These are phyloP conservation scores for Aphanomyces astaci DNA, from an alignment of 352 stramenopile genomes.

Conservation along the genomic window DNA sequence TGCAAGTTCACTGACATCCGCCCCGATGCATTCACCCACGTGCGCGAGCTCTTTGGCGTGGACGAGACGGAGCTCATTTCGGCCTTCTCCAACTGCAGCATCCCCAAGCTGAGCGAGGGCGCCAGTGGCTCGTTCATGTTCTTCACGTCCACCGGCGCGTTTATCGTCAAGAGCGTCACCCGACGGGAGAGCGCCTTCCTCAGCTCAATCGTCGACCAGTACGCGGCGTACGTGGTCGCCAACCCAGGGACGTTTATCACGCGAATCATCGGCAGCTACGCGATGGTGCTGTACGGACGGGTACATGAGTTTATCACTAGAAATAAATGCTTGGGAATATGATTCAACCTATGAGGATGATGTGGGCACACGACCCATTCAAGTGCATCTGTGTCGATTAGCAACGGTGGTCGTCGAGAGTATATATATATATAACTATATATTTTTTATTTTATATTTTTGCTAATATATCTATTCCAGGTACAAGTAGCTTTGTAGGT, in stretches of 20 bases:
- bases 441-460: too few relatives aligned
- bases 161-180: conserved; percentile 74
- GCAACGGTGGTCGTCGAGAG: too few relatives aligned
- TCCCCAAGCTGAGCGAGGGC: conserved; percentile 69
- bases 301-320: too few relatives aligned
- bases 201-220: conserved; percentile 53
- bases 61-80: conserved; percentile 41
- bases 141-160: conserved; percentile 64
- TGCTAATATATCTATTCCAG: too few relatives aligned
- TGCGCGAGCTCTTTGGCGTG: conserved; percentile 52
- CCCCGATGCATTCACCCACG: conserved; percentile 39
- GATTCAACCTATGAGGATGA: too few relatives aligned
- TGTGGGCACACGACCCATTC: too few relatives aligned
- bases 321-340: too few relatives aligned
- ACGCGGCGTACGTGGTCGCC: conserved; percentile 48
- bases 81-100: conserved; percentile 56
- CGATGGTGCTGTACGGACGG: conserved; percentile 61
- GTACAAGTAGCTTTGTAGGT: too few relatives aligned
- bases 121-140: conserved; percentile 79
- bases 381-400: too few relatives aligned
- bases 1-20: conserved; percentile 62
- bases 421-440: too few relatives aligned
- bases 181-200: conserved; percentile 52
- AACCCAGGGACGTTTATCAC: conserved; percentile 62
- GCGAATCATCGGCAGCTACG: conserved; percentile 77